Base-by-base conservation (phyloP, 257 asterid genomes). In the Capsicum pubescens region DNA sequence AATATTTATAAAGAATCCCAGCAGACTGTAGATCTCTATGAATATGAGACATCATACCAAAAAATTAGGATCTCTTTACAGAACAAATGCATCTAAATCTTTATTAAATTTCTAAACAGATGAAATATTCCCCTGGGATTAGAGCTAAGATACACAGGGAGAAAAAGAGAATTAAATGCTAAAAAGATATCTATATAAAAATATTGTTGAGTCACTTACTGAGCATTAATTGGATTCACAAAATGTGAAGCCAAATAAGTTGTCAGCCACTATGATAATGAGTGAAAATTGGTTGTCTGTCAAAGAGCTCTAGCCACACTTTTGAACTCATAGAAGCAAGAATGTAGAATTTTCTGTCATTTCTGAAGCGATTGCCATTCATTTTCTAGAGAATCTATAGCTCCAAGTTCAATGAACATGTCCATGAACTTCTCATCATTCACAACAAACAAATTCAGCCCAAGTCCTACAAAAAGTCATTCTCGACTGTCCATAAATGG, bases 371-470 rank as follows among this genome's bases (percentile, higher is more conserved):
- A 93, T 70, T 91, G 91, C 14, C 85, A 85, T 84, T 90, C 97
- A 6, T 80, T 92, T 83, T 90, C 87, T 76, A 95, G 94, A n/a
- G 88, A 72, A 82, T 93, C 98, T 16, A 93, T 87, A 32, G 98
- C 93, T 84, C 94, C 98, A 68, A 98, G 98, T 15, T 96, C 94
- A 64, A 93, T 91, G 84, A 95, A 95, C 98, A 95, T 92, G 92
- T 93, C 98, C 98, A 95, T 95, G 74, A 95, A 95, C 67, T 89
- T 92, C 70, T 90, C 98, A 84, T 93, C 98, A 57, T 84, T 90
- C 66, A 93, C 97, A 7, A 94, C 98, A 86, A 95, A 95, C 85
- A 95, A 84, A 89, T 95, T 97, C 91, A 93, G 57, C 81, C 97
- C 97, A 12, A 93, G 92, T 26, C 93, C 92, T 16, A 95, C 92